Evolutionary conservation across 225 moss, liverwort and hornwort genomes (phyloP), one percentile per base, ranked within the genome.

Genomic region (Pseudisothecium myosuroides): DNA sequence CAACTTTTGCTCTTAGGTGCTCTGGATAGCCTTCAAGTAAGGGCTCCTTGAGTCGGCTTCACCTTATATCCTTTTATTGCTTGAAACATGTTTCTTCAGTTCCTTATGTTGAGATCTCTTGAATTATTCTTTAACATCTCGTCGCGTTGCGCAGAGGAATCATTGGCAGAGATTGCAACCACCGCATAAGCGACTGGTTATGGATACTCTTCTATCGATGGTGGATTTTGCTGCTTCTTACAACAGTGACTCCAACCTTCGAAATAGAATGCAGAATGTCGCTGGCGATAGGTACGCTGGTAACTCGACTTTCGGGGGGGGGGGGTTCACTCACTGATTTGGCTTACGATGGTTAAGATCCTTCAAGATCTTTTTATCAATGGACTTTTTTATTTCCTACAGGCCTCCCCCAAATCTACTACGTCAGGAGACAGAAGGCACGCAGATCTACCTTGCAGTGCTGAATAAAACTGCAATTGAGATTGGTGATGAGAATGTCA

Each of bases 151-250:
- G 88, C 97, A 99, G 97, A 96, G 74, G 85, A 99, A 95, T 81
- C 99, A 99, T 82, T 99, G 99, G 99, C 93, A 95, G 86, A 93
- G 94, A 74, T 92, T 99, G 76, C 92, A 93, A 90, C 94, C 95
- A 52, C 94, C 95, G 65, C 97, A 99, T 65, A 96, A 97, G 93
- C 95, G 95, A 80, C 90, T 97, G 85, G 92, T 99, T 64, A 96
- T 97, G 99, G 99, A 97, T 90, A 96, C 96, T 82, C 96, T 99
- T 91, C 88, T 96, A 39, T 99, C 97, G 64, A 94, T 99, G 95
- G 99, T 97, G 73, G 97, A 97, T 91, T 99, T 99, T 84, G 94
- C 97, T 83, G 95, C 96, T 76, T 96, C 96, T 56, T 99, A 97
- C 84, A 95, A 99, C 92, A 95, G 96, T 76, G 96, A 96, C 90